Conservation (phyloP, 805 yeast species). For the Pichia californica region DNA sequence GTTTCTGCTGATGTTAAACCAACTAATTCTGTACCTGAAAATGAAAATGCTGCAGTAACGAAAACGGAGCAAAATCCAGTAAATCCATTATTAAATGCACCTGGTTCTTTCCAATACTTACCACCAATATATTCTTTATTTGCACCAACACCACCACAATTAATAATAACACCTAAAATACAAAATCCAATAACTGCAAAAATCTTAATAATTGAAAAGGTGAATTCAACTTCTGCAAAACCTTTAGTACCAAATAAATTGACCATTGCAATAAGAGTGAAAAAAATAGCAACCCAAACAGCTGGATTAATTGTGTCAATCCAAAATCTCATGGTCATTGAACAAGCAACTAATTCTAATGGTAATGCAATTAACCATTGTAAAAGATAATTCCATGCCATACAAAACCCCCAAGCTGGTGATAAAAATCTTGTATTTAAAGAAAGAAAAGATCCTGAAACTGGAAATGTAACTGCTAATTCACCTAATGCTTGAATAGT, state of each 20-base stretch:
- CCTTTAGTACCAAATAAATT: slow-evolving; percentile 55
- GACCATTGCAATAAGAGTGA: slow-evolving; percentile 37
- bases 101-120: slow-evolving; percentile 53
- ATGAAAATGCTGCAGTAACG: slow-evolving; percentile 52
- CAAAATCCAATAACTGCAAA: slow-evolving; percentile 50
- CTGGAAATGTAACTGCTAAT: slow-evolving; percentile 50
- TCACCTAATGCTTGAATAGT: slow-evolving; percentile 59
- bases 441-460: slow-evolving; percentile 49
- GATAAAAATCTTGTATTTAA: slow-evolving; percentile 52
- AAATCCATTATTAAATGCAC: slow-evolving; percentile 41
- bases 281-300: slow-evolving; percentile 47
- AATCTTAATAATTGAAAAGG: slow-evolving; percentile 45
- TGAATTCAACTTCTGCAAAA: slow-evolving; percentile 58
- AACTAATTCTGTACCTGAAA: slow-evolving; percentile 56
- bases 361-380: slow-evolving; percentile 46
- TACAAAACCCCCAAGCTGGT: slow-evolving; percentile 50
- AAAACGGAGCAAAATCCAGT: slow-evolving; percentile 55
- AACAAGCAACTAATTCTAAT: slow-evolving; percentile 44
- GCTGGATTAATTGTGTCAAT: slow-evolving; percentile 38
- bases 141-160: slow-evolving; percentile 56
- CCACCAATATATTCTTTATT: slow-evolving; percentile 50
- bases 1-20: slow-evolving; percentile 61
- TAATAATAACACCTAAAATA: slow-evolving; percentile 43
- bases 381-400: slow-evolving; percentile 48
- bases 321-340: slow-evolving; percentile 43